Base-by-base conservation (phyloP, 2,329 filamentous ascomycete species). In the Raffaelea ambrosiae region DNA sequence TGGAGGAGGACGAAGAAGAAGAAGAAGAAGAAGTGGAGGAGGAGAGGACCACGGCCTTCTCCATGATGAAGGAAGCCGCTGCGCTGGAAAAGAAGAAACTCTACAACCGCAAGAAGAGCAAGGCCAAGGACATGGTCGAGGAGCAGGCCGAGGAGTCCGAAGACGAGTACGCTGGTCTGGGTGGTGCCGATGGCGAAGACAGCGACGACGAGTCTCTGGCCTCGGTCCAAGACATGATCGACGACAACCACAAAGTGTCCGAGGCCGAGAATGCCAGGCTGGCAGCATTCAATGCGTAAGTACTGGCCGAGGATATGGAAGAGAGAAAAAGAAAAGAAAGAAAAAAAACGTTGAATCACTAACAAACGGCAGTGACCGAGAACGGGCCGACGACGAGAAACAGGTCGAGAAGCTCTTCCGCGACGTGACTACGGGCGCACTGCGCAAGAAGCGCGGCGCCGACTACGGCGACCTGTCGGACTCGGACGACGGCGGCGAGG, bases 141-240 rank as follows among this genome's bases (percentile, higher is more conserved):
- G 93, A 96, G 55, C 89, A 95, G 61, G 91, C 93, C 51, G 88
- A 95, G 58, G 93, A 98, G 66, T 98, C 93, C 0, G 94, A 98
- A 61, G 93, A 98, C 62, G 93, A 98, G 64, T 98, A 97, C 63
- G 91, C 90, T 36, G 93, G 93, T 4, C 73, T 98, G 10, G 93
- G 93, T 55, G 93, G 93, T 53, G 84, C 73, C 11, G 91, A 90
- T 64, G 90, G 91, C 51, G 91, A 97, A 55, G 88, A 91, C 54
- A 84, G 77, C 40, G 84, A 83, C 48, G 86, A 89, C 50, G 79
- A 87, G 51, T 85, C 86, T 49, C 82, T 82, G 26, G 78, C 66
- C 13, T 75, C 86, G 8, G 79, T 93, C 53, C 79, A 85, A 56
- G 83, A 88, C 53, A 94, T 98, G 80, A 95, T 98, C 60, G 86